Evolutionary conservation across 2,329 filamentous ascomycete genomes (phyloP).

Genomic region (Apiospora malaysiana): DNA sequence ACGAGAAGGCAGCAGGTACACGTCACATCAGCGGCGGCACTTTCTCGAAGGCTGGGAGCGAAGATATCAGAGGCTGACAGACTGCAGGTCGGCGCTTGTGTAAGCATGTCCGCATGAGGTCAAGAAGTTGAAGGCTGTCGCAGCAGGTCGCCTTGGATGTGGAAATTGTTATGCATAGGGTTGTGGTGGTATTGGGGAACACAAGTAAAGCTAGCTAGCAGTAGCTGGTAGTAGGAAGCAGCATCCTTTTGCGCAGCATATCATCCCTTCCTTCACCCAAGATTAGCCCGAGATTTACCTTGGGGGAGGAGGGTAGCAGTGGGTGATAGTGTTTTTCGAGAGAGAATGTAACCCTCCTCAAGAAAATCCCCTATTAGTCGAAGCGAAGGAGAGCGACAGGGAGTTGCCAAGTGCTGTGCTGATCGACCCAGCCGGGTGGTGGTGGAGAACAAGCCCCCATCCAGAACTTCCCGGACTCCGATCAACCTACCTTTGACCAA

Average conservation of each 20-base stretch:
- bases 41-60: constrained; percentile 6
- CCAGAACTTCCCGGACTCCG: constrained; percentile 17
- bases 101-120: not conserved
- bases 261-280: constrained; percentile 13
- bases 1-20: constrained; percentile 10
- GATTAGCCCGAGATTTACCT: constrained; percentile 15
- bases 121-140: constrained; percentile 10
- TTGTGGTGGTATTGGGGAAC: constrained; percentile 18
- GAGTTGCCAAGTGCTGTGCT: constrained; percentile 7
- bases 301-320: not conserved
- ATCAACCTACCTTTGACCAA: constrained; percentile 6
- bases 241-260: constrained; percentile 1
- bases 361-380: constrained; percentile 21
- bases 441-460: not conserved
- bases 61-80: not conserved
- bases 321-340: not conserved
- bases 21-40: not conserved
- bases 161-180: constrained; percentile 19
- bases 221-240: too few relatives aligned
- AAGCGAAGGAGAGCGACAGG: not conserved
- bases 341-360: constrained; percentile 17
- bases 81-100: constrained; percentile 1
- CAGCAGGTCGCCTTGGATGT: constrained; percentile 14
- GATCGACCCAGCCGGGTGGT: constrained; percentile 19
- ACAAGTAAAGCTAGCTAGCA: not conserved